These are phyloP conservation scores for Magnolia changhungtana DNA, from an alignment of 164 flowering plant species.

Conservation along the genomic window DNA sequence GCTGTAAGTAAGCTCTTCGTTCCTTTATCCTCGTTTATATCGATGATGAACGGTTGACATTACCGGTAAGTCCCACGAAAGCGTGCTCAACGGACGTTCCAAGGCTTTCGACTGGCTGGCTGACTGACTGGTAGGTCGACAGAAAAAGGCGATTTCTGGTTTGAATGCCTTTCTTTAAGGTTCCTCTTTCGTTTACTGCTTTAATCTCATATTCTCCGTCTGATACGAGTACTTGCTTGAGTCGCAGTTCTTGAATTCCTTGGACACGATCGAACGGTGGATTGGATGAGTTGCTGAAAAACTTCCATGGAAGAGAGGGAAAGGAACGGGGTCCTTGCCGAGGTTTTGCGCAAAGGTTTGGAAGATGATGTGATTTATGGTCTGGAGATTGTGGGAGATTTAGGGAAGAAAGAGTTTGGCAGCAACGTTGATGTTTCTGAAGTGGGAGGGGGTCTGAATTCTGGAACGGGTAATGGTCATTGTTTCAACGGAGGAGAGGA, in stretches of 20 bases:
- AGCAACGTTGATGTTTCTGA: slow-evolving; percentile 9
- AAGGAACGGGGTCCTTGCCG: background rate
- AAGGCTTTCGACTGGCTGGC: background rate
- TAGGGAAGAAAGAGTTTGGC: background rate
- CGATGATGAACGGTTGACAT: background rate
- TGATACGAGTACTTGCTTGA: background rate
- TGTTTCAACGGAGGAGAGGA: slow-evolving; percentile 12
- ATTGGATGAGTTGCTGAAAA: background rate
- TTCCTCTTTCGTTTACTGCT: background rate
- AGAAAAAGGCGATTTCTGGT: background rate
- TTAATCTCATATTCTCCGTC: too few relatives aligned
- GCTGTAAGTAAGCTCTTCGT: background rate
- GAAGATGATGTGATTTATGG: background rate
- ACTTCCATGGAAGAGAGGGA: background rate
- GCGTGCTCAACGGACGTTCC: background rate
- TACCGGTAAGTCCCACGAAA: background rate
- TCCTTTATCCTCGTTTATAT: background rate
- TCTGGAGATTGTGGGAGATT: background rate
- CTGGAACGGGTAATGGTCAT: background rate
- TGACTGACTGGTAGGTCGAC: background rate
- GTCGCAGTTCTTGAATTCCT: background rate
- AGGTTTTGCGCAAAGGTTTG: background rate
- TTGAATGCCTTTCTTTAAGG: background rate
- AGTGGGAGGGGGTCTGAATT: slow-evolving; percentile 4
- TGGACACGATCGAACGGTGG: too few relatives aligned